A percentile compares a stretch with the other conserved stretches of the same genome.
Evolutionary conservation across 2,329 filamentous ascomycete genomes (phyloP).

Genomic region (Lachnum nothofagi): DNA sequence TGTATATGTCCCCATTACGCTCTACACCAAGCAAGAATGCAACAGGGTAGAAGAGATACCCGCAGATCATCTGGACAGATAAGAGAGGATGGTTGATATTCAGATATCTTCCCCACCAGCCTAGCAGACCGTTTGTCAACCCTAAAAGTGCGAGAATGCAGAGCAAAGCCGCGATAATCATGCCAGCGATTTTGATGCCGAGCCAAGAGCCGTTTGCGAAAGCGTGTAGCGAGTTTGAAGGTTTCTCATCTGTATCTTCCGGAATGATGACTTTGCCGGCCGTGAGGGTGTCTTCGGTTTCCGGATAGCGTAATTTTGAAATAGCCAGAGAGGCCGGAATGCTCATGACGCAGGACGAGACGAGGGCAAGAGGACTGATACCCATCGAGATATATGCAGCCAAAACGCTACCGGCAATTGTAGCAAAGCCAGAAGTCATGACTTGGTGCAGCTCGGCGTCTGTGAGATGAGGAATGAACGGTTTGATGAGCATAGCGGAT

Average conservation of each 20-base stretch:
- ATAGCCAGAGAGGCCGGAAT: conserved; percentile 87
- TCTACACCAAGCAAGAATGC: conserved; percentile 78
- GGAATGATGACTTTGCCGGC: conserved; percentile 76
- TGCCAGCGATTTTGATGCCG: conserved; percentile 79
- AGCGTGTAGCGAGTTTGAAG: conserved; percentile 78
- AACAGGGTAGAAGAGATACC: conserved; percentile 72
- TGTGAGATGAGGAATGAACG: conserved; percentile 81
- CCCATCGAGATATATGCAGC: conserved; percentile 82
- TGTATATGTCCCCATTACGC: conserved; percentile 56
- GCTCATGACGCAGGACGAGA: conserved; percentile 92
- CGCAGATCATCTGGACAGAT: conserved; percentile 68
- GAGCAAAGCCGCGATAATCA: conserved; percentile 73
- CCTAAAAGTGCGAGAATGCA: conserved; percentile 76
- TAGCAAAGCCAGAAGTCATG: conserved; percentile 89
- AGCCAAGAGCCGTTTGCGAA: conserved; percentile 82
- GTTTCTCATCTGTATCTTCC: conserved; percentile 62
- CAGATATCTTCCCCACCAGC: conserved; percentile 78
- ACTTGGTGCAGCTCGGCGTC: conserved; percentile 85
- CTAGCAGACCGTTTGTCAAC: conserved; percentile 69
- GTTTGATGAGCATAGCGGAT: conserved; percentile 85
- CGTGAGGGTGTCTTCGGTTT: conserved; percentile 80
- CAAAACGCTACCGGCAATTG: conserved; percentile 82
- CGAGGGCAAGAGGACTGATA: conserved; percentile 75
- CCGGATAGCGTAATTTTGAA: conserved; percentile 84
- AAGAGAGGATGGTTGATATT: conserved; percentile 66